A percentile compares a stretch with the other conserved stretches of the same genome.
Evolutionary conservation across 2,329 filamentous ascomycete species (phyloP).

Genomic region (Taxawa tesnikishii): DNA sequence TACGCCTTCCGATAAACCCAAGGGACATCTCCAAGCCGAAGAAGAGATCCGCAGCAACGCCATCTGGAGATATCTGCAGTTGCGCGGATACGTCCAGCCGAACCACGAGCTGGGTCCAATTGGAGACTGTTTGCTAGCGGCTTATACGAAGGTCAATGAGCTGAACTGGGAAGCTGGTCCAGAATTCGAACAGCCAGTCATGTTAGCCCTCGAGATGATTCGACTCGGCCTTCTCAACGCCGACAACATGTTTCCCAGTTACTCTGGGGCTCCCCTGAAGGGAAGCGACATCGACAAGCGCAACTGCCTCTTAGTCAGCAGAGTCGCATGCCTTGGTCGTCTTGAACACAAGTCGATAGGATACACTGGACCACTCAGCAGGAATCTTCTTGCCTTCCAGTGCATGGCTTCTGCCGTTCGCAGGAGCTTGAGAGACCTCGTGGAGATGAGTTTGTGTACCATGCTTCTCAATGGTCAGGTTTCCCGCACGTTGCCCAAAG

Average conservation of each 20-base stretch:
- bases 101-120: constrained; percentile 70
- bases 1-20: too few species aligned
- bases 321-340: constrained; percentile 71
- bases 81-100: constrained; percentile 73
- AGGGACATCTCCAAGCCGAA: constrained; percentile 47
- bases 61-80: constrained; percentile 79
- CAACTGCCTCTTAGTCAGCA: constrained; percentile 70
- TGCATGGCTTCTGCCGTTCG: constrained; percentile 72
- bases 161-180: constrained; percentile 7
- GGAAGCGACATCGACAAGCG: constrained; percentile 58
- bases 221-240: constrained; percentile 66
- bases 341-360: constrained; percentile 75
- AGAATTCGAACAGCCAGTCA: constrained; percentile 61
- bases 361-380: constrained; percentile 87
- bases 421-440: constrained; percentile 64
- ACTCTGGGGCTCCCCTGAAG: constrained; percentile 46
- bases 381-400: constrained; percentile 76
- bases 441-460: constrained; percentile 70
- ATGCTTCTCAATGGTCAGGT: constrained; percentile 74
- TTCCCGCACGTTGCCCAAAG: constrained; percentile 45
- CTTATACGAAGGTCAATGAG: constrained; percentile 14
- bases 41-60: constrained; percentile 63
- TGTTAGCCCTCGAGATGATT: constrained; percentile 77
- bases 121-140: constrained; percentile 66
- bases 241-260: constrained; percentile 46